Percentiles rank a stretch among this genome's conserved stretches.
These are phyloP conservation scores for Bipolaris sorokiniana DNA, from an alignment of 2,329 filamentous ascomycete species.

Conservation along the genomic window DNA sequence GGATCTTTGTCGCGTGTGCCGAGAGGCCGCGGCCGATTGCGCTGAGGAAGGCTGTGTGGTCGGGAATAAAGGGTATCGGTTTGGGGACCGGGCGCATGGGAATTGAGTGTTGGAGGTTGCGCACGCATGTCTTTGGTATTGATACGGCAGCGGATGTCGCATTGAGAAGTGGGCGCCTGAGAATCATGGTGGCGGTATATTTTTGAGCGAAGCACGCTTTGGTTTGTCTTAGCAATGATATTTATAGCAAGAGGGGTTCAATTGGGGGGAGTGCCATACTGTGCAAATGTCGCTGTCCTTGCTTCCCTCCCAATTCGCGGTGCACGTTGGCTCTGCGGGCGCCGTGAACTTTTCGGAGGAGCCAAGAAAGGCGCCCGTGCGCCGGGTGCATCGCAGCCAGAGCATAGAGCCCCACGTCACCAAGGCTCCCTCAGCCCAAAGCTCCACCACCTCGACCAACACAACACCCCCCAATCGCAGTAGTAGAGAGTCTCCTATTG, in stretches of 20 bases:
- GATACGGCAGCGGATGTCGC: slow-evolving; percentile 34
- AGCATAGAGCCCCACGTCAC: slow-evolving; percentile 13
- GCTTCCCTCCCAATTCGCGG: slow-evolving; percentile 1
- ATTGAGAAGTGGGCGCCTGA: slow-evolving; percentile 43
- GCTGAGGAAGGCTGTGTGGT: slow-evolving; percentile 83
- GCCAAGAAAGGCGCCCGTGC: slow-evolving; percentile 35
- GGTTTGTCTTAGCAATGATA: not conserved
- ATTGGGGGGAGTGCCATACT: not conserved
- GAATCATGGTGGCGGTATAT: slow-evolving; percentile 39
- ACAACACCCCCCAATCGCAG: slow-evolving; percentile 28
- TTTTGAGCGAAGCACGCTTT: not conserved
- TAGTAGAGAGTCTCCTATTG: slow-evolving; percentile 99
- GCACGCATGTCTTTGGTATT: slow-evolving; percentile 38
- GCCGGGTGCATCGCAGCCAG: slow-evolving; percentile 9
- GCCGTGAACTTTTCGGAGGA: slow-evolving; percentile 41
- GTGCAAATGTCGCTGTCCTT: not conserved
- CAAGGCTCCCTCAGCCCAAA: slow-evolving; percentile 11
- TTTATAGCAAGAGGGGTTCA: not conserved
- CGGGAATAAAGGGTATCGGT: slow-evolving; percentile 84
- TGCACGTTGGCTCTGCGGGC: slow-evolving; percentile 15
- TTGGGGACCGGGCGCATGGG: slow-evolving; percentile 61
- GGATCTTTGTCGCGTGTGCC: slow-evolving; percentile 83
- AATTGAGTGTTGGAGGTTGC: slow-evolving; percentile 50
- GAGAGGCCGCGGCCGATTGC: slow-evolving; percentile 88
- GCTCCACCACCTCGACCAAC: slow-evolving; percentile 9